Evolutionary conservation across 2,329 filamentous ascomycete species (phyloP), one percentile per base, ranked within the genome.

Genomic region (Fusarium pininemorale): DNA sequence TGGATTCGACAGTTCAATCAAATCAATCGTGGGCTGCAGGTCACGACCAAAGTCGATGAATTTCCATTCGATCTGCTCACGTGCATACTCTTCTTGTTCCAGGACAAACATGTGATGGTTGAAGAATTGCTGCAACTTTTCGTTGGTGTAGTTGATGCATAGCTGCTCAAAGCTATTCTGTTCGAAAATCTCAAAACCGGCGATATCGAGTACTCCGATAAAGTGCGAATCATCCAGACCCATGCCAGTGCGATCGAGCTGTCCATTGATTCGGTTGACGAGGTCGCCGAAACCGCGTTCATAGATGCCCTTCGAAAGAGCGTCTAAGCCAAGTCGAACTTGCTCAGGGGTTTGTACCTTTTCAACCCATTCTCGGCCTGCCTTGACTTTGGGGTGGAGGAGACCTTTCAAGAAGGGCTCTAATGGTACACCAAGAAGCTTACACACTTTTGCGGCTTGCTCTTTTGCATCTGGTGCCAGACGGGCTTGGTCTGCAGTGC

Each of bases 101-200:
- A 99, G 87, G 15, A 99, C 96, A 80, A 99, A 99, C 96, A 99
- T 99, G 85, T 99, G 97, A 81, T 99, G 96, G 79, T 99, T 99
- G 89, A 99, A 99, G 83, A 99, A 99, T 77, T 99, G 96, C 80
- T 99, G 96, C 12, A 99, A 90, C 82, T 98, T 99, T 83, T 99
- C 96, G 83, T 99, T 99, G 70, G 97, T 98, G 84, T 99, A 99
- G 84, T 99, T 99, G 88, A 99, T 99, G 86, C 96, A 99, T 11
- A 99, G 89, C 82, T 99, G 96, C 82, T 99, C 96, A 79, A 99
- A 99, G 85, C 96, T 98, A 85, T 99, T 99, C 79, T 94, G 90
- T 77, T 99, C 95, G 78, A 99, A 99, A 67, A 99, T 99, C 81
- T 99, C 96, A 83, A 99, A 99, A 69, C 96, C 96, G 73, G 97